A percentile compares a stretch with the other conserved stretches of the same genome.
These are phyloP conservation scores for Pisolithus tinctorius DNA, from an alignment of 768 basidiomycete species.

Conservation along the genomic window DNA sequence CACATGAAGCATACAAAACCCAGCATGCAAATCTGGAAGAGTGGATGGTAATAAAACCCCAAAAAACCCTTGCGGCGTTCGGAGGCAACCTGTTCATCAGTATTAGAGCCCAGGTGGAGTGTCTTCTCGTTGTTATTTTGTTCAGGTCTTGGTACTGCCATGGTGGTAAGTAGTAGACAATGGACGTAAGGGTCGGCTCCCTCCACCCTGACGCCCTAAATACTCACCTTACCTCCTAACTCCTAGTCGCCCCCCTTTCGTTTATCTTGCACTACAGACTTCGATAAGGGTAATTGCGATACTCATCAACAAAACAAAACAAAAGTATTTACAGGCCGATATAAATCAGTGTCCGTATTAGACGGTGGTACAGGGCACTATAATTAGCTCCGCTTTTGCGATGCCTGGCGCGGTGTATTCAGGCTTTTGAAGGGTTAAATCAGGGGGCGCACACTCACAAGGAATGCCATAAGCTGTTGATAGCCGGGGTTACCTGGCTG, in stretches of 20 bases:
- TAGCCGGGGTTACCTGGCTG: constrained; percentile 41
- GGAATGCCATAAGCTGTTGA: constrained; percentile 64
- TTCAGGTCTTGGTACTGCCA: background rate
- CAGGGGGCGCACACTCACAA: constrained; percentile 37
- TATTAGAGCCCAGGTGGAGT: background rate
- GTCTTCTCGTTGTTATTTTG: background rate
- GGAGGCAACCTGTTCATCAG: constrained; percentile 24
- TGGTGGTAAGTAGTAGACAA: background rate
- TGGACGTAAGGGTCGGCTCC: background rate
- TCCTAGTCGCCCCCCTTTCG: background rate
- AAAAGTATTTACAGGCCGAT: constrained; percentile 6
- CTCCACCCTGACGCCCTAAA: background rate
- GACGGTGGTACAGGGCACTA: background rate
- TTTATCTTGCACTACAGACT: background rate
- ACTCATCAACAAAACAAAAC: background rate
- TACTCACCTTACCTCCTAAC: background rate
- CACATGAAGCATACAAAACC: constrained; percentile 62
- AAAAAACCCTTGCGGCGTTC: constrained; percentile 45
- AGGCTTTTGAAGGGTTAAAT: background rate
- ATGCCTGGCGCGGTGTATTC: constrained; percentile 9
- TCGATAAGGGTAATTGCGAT: background rate
- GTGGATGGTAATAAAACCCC: constrained; percentile 53
- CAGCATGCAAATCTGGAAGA: constrained; percentile 43
- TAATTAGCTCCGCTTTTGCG: constrained; percentile 23
- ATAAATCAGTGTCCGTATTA: background rate